Evolutionary conservation across 2,329 filamentous ascomycete species (phyloP), one percentile per base, ranked within the genome.

Genomic region (Stemphylium vesicarium): DNA sequence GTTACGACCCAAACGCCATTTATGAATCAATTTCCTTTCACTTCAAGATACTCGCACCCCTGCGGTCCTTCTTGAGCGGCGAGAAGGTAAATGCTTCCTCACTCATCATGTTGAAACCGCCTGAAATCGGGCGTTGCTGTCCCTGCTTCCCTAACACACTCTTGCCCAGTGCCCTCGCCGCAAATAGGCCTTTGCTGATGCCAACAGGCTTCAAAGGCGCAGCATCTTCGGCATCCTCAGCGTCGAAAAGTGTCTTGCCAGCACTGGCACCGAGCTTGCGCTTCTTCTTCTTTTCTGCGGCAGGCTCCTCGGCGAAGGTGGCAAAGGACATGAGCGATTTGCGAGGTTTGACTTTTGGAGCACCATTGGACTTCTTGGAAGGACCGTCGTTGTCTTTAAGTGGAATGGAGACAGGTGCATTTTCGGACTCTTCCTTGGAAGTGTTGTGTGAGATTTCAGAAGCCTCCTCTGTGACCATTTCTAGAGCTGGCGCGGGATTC

Each of bases 181-280:
- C 74, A 50, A 77, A 75, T 4, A 78, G 50, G 0, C 75, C 73
- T 42, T 73, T 75, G 13, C 72, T 70, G 18, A 66, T 62, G 10
- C 57, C 65, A 5, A 70, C 69, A 11, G 74, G 69, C 50, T 75
- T 76, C n/a, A 61, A 50, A 11, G 69, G 66, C 41, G 60, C 46
- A 12, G 41, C 69, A 22, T 68, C 71, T n/a, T 76, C 74, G 20
- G 62, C 66, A 12, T 70, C 74, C 8, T 65, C 65, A 13, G 57
- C 53, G 54, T 89, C 88, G 64, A 94, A 91, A 5, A 95, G 71
- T 3, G 86, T 90, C 63, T 79, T 81, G 60, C 86, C 85, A 42
- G 83, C 57, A 22, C 57, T 78, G 4, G 87, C 86, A 1, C 90
- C 80, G 4, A 91, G 77, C 75, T 91, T 93, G 59, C 89, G 85